A percentile compares a stretch with the other conserved stretches of the same genome.
phyloP scores from a whole-genome alignment of 768 basidiomycete species.

The Leccinum pellstonianum region DNA sequence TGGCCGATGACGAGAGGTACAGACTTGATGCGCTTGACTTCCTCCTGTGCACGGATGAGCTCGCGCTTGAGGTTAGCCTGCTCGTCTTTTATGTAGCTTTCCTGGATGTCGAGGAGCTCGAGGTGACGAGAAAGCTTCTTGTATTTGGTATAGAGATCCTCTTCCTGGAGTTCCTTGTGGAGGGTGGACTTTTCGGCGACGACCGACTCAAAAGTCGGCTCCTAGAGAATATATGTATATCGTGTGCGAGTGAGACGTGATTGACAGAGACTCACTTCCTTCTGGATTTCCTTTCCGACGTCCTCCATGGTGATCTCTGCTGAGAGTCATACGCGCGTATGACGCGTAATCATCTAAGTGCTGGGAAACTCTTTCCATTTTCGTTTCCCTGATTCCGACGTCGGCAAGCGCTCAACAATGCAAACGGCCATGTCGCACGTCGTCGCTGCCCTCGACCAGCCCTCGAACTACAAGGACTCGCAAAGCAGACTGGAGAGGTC shows the following conservation, averaged over 20 bases:
- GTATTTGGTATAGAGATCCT: slow-evolving; percentile 97
- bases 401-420: not conserved
- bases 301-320: slow-evolving; percentile 66
- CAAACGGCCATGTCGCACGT: slow-evolving; percentile 74
- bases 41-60: slow-evolving; percentile 97
- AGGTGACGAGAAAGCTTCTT: slow-evolving; percentile 94
- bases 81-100: slow-evolving; percentile 98
- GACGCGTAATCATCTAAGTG: slow-evolving; percentile 27
- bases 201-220: slow-evolving; percentile 86
- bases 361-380: slow-evolving; percentile 34
- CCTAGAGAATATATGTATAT: slow-evolving; percentile 43
- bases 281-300: slow-evolving; percentile 81
- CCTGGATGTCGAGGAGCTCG: slow-evolving; percentile 91
- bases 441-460: slow-evolving; percentile 82
- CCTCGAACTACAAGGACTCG: slow-evolving; percentile 96
- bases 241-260: slow-evolving; percentile 1
- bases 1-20: slow-evolving; percentile 99
- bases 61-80: slow-evolving; percentile 97
- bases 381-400: not conserved
- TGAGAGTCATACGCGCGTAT: slow-evolving; percentile 17
- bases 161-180: slow-evolving; percentile 80
- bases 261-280: slow-evolving; percentile 55
- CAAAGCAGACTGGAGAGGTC: slow-evolving; percentile 77
- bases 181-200: slow-evolving; percentile 87
- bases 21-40: slow-evolving; percentile 98